A percentile compares a stretch with the other conserved stretches of the same genome.
These are phyloP conservation scores for Globisporangium sylvaticum DNA, from an alignment of 352 stramenopile genomes.

Conservation along the genomic window DNA sequence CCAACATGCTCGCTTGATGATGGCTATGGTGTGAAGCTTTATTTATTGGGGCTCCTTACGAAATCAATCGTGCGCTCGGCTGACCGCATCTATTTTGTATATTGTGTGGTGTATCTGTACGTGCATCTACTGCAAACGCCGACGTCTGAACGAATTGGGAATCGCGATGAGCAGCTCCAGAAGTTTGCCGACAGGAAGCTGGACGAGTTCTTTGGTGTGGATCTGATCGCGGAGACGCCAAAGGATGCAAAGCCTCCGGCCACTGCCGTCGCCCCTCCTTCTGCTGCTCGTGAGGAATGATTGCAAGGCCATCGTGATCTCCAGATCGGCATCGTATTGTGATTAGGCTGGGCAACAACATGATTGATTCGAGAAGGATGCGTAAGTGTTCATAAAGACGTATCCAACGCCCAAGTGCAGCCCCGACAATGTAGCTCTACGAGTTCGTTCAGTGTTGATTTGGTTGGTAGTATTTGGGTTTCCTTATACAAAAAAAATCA, in stretches of 20 bases:
- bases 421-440: background rate
- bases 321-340: background rate
- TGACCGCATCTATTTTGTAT: background rate
- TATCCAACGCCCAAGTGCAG: background rate
- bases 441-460: background rate
- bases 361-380: background rate
- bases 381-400: too few species aligned
- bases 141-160: background rate
- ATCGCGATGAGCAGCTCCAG: slow-evolving; percentile 39
- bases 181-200: slow-evolving; percentile 76
- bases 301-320: background rate
- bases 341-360: background rate
- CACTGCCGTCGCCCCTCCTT: background rate
- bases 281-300: slow-evolving; percentile 2
- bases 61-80: background rate
- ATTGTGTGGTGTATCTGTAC: background rate
- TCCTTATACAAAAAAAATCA: background rate
- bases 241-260: background rate
- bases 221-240: slow-evolving; percentile 46
- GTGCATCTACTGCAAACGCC: too few species aligned
- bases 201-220: slow-evolving; percentile 86
- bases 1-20: background rate
- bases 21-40: background rate
- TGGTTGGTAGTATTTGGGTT: background rate
- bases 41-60: background rate